These are phyloP conservation scores for Tilletia walkeri DNA, from an alignment of 1,284 basidiomycete genomes.

Conservation along the genomic window DNA sequence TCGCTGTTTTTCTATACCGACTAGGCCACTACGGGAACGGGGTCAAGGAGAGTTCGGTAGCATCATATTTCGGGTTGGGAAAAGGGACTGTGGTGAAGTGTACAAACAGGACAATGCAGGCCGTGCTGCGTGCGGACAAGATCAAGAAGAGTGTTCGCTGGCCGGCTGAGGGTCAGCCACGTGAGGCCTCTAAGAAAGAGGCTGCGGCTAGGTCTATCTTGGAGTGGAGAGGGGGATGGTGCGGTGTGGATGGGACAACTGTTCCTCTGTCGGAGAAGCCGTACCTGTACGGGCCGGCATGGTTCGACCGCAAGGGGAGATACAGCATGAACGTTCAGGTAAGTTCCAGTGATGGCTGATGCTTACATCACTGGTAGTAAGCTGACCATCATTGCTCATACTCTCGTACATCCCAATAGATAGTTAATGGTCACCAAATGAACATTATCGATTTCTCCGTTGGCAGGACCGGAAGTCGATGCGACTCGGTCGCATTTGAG, in stretches of 20 bases:
- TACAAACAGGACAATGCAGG: not conserved
- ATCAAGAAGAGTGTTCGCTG: not conserved
- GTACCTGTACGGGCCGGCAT: not conserved
- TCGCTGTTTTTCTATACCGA: not conserved
- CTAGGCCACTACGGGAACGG: constrained; percentile 8
- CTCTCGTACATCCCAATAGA: not conserved
- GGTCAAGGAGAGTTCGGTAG: not conserved
- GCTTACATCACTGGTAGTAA: not conserved
- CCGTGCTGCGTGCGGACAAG: not conserved
- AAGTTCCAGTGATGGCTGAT: not conserved
- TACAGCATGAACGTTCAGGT: constrained; percentile 10
- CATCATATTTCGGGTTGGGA: not conserved
- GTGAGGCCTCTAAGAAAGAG: not conserved
- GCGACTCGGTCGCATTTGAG: not conserved
- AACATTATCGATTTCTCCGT: constrained; percentile 4
- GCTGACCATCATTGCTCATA: not conserved
- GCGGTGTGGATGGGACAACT: constrained; percentile 1
- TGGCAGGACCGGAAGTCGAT: constrained; percentile 3
- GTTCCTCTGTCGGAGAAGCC: not conserved
- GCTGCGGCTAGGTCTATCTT: not conserved
- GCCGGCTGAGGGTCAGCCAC: not conserved
- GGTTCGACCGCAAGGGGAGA: not conserved
- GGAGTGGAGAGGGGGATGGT: constrained; percentile 7
- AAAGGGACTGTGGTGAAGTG: not conserved
- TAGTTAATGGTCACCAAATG: constrained; percentile 9